Base-by-base conservation (phyloP, 495 filamentous ascomycete species). In the Penicillium crystallinum region DNA sequence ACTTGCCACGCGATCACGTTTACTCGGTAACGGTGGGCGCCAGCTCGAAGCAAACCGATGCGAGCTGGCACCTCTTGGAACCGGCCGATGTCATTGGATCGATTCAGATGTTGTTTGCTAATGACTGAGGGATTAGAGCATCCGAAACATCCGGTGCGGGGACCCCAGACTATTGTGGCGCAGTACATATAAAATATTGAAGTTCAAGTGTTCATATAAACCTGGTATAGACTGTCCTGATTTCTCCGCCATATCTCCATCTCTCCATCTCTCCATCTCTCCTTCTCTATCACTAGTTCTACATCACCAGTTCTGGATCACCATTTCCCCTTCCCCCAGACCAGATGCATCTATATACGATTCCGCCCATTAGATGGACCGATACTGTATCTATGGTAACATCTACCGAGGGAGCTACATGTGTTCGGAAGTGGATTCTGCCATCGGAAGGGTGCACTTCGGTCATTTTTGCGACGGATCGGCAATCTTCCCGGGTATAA, bases 1-100 rank as follows among this genome's bases (percentile, higher is more conserved):
- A 74, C 3, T 64, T 86, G 2, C 74, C 81, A 2, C 60, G 75
- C 52, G 73, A 85, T 19, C 79, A 89, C 61, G 79, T 91, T 47
- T 97, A 93, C 69, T 84, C 88, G 12, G 88, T 93, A 22, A 93
- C 90, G 4, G 87, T 97, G 19, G 92, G 92, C 17, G 84, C 90
- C 4, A 88, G 82, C 55, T 88, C 83, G 25, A 96, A 96, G 73
- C 81, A 87, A 56, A 97, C 92, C 1, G 74, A 89, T 22, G 92
- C 92, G 10, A 81, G 81, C 43, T 96, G 88, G 83, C 90, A 96
- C 60, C 73, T 97, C 4, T 74, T 91, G 10, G 90, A 96, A 64
- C 88, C 92, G 0, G 74, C 83, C 46, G 91, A 97, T 67, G 90
- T 97, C 34, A 84, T 97, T 41, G 83, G 86, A 49, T 82, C 85